A percentile compares a stretch with the other conserved stretches of the same genome.
These are phyloP conservation scores for Deinandra increscens DNA, from an alignment of 129 eudicot species.

Conservation along the genomic window DNA sequence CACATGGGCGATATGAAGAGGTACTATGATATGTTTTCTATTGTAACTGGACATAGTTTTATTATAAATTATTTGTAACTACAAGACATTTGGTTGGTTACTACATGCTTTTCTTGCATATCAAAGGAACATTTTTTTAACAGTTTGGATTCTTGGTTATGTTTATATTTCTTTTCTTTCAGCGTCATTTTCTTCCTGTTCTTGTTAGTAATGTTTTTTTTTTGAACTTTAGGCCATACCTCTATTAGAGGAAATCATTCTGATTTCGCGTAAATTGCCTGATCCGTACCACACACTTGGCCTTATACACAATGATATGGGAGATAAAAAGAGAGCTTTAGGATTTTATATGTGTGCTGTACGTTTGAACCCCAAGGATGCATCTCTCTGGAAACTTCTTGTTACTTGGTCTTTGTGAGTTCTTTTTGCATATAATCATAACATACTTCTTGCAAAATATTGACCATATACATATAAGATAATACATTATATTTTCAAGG, in stretches of 20 bases:
- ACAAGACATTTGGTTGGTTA: not conserved
- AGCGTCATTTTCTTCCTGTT: too few species aligned
- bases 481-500: not conserved
- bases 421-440: slow-evolving; percentile 13
- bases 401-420: slow-evolving; percentile 72
- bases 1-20: slow-evolving; percentile 72
- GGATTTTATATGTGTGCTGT: slow-evolving; percentile 83
- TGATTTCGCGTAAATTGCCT: slow-evolving; percentile 59
- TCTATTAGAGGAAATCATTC: slow-evolving; percentile 62
- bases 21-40: slow-evolving; percentile 35
- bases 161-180: too few species aligned
- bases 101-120: not conserved
- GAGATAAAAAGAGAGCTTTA: slow-evolving; percentile 62
- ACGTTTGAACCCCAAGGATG: slow-evolving; percentile 71
- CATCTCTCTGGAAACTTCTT: slow-evolving; percentile 82
- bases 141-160: too few species aligned
- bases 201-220: slow-evolving; percentile 17
- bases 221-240: slow-evolving; percentile 57
- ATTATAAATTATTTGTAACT: not conserved
- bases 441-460: not conserved
- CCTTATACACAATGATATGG: slow-evolving; percentile 57
- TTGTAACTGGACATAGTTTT: not conserved
- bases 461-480: not conserved
- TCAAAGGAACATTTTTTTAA: too few species aligned
- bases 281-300: slow-evolving; percentile 89